Evolutionary conservation across 2,329 filamentous ascomycete genomes (phyloP), one percentile per base, ranked within the genome.

Genomic region (Apiospora koreana): DNA sequence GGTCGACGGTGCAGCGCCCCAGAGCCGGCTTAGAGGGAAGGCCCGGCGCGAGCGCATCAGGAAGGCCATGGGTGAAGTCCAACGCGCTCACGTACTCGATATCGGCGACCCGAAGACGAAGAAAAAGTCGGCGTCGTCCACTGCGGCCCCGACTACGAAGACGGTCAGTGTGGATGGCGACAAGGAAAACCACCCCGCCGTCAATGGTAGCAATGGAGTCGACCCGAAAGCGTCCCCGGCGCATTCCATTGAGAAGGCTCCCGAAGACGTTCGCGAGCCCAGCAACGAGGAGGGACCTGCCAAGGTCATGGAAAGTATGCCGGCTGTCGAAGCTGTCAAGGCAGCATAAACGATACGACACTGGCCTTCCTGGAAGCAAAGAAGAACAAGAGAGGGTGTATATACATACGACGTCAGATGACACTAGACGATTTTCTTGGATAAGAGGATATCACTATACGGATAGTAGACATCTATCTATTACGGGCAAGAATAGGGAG

Each of bases 1-100:
- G 91, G 93, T 98, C 0, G 91, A 89, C 73, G 94, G 96, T 16
- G 92, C 88, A 0, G 86, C 86, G 73, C 87, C 83, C 70, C 87
- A 89, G 76, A 86, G 86, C 38, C 81, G 88, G 65, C 82, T 89
- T 1, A 82, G 87, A 3, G 88, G 88, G 67, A 87, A 87, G 75
- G 88, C 82, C 1, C 81, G 87, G 5, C 80, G 88, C 14, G 87
- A 89, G 74, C 83, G 88, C 54, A 90, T 89, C 77, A 82, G 86
- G 43, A 86, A 85, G 76, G 86, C 86, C 1, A 85, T 89, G 82
- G 79, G 81, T 65, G 87, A 89, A 73, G 82, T 88, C 16, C 85
- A 85, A 48, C 78, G 79, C 25, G 79, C 77, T 68, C 77, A 79
- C 54, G 73, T 81, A 18, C 74, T 80, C 14, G 77, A 81, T 28